Evolutionary conservation across 2,329 filamentous ascomycete genomes (phyloP).

Genomic region (Colletotrichum sidae): DNA sequence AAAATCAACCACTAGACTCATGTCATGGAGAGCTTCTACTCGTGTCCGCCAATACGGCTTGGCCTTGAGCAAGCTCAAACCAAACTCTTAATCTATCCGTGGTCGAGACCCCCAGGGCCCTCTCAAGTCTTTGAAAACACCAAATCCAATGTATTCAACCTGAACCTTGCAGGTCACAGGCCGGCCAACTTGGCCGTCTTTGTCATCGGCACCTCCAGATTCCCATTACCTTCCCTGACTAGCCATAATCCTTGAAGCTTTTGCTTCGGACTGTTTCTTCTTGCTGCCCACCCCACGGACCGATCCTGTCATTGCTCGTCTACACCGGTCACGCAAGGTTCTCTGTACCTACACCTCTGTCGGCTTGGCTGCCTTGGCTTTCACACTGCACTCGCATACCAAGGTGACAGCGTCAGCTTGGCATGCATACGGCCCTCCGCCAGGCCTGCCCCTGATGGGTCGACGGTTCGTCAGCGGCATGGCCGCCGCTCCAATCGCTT

Average conservation of each 20-base stretch:
- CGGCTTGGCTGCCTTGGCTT: conserved; percentile 15
- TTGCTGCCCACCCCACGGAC: not conserved
- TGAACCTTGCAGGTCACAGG: conserved; percentile 7
- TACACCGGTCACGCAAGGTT: conserved; percentile 10
- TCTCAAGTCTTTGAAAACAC: not conserved
- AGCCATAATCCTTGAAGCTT: not conserved
- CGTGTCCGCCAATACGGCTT: not conserved
- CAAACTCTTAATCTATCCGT: conserved; percentile 9
- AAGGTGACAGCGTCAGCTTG: conserved; percentile 27
- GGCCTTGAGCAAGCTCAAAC: conserved; percentile 1
- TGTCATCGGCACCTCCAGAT: conserved; percentile 1
- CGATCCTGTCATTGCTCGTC: conserved; percentile 7
- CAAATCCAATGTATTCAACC: not conserved
- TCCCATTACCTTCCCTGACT: conserved; percentile 8
- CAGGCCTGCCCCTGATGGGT: conserved; percentile 30
- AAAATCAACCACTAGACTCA: conserved; percentile 13
- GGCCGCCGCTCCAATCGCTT: conserved; percentile 20
- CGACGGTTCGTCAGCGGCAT: conserved; percentile 21
- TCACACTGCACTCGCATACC: conserved; percentile 2
- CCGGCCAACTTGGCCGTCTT: conserved; percentile 1
- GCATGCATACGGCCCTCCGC: conserved; percentile 30
- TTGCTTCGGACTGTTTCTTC: not conserved
- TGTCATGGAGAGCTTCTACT: conserved; percentile 18
- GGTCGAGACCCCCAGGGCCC: not conserved
- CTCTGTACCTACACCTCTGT: conserved; percentile 1